Evolutionary conservation across 805 yeast genomes (phyloP), one percentile per base, ranked within the genome.

Genomic region (Suhomyces faveliae): DNA sequence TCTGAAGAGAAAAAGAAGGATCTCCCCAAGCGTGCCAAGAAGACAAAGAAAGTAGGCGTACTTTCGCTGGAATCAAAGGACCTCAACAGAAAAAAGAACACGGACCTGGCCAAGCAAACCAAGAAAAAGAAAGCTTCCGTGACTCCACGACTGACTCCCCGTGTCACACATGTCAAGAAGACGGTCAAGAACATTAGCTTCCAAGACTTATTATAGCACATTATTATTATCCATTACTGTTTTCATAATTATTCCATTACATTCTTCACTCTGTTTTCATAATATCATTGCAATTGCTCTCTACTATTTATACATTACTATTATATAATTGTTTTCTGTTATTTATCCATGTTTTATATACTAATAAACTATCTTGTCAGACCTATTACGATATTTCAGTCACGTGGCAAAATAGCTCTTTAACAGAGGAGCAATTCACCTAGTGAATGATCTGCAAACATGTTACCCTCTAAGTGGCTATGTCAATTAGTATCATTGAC

Each of bases 111-210:
- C 23, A 21, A 40, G 22, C 43, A 21, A 19, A 38, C 13, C 33
- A 39, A 13, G 42, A 15, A 39, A 15, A 33, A 33, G 21, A 33
- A 17, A 33, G 12, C 21, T 15, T 5, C 37, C 12, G 37, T 4
- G n/a, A 12, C n/a, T 20, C 19, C 10, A 33, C 37, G 37, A 3
- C 21, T 5, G 37, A 33, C 35, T 3, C 33, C 25, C n/a, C 21
- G 25, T 23, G 35, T 19, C 13, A 20, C 44, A n/a, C 29, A 19
- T 12, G 20, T 29, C 22, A 54, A 51, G 47, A 58, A 59, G 44
- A 50, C 52, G 1, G 63, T 59, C 3, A 52, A 49, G 43, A 25
- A 54, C 12, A 56, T 59, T 30, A 47, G 47, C 21, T 59, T 59
- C 45, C 51, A 56, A 9, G 59, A 59, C 13, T 44, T 59, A 20